Evolutionary conservation across 176 grass and related monocot genomes (phyloP), one percentile per base, ranked within the genome.

Genomic region (Oryza punctata): DNA sequence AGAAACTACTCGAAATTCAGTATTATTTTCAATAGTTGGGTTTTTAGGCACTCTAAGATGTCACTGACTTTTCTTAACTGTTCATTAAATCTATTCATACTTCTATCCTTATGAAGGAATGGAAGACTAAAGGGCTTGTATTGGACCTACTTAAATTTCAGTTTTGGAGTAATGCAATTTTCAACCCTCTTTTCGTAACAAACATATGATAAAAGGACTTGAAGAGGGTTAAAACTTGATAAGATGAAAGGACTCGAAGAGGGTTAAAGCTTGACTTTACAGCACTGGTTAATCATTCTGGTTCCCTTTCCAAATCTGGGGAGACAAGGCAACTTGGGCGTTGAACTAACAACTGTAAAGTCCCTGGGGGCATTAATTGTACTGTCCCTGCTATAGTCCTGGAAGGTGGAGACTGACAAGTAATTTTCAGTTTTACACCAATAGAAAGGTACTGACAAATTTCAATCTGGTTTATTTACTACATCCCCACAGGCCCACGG

Each of bases 311-410:
- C 49, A 86, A 89, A 87, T 60, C 47, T 32, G 80, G 69, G 87
- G 85, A 84, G 57, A 78, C 90, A 85, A 78, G 71, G 46, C 86
- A 85, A 86, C 80, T 71, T 83, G 73, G 46, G 65, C 69, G 76
- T 83, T 93, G 84, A 91, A 82, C 91, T 65, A 91, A 93, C 89
- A 91, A 91, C 91, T 86, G 86, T 91, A 44, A 88, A 88, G 88
- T 88, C 88, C 82, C 77, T 90, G 85, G 73, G 78, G 78, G 78
- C 84, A 93, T 93, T 89, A 82, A 97, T 82, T 93, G 80, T 63
- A 49, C 25, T 88, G 73, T 69, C 72, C 88, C 84, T 82, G 75
- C 78, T 75, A 80, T 80, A 77, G 86, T 82, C 85, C 82, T 82
- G 44, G 28, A 27, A 14, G 25, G 27, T 77, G 76, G 49, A 84